A percentile compares a stretch with the other conserved stretches of the same genome.
These are phyloP conservation scores for Ceratobasidium papillatum DNA, from an alignment of 1,284 basidiomycete species.

Conservation along the genomic window DNA sequence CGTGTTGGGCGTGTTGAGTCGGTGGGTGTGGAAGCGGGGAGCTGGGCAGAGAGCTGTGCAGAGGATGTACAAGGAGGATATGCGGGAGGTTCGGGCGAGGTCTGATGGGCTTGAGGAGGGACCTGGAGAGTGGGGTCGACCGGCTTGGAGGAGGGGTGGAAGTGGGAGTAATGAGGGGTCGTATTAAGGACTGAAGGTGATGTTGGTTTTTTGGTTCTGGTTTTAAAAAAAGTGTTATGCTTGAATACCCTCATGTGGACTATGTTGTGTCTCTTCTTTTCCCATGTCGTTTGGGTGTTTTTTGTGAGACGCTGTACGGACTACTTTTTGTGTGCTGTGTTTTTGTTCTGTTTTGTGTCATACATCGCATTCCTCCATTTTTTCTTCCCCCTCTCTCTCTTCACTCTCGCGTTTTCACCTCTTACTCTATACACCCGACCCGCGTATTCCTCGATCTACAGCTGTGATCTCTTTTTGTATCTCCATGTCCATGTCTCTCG, in stretches of 20 bases:
- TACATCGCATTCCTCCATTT: background rate
- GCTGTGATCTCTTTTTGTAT: background rate
- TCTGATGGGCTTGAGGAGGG: conserved; percentile 32
- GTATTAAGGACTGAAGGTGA: background rate
- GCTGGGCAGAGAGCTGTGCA: conserved; percentile 26
- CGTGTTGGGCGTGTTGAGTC: background rate
- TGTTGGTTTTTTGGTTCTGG: background rate
- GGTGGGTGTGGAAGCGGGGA: conserved; percentile 28
- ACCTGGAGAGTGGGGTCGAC: conserved; percentile 32
- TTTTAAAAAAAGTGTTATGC: conserved; percentile 9
- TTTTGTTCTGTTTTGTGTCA: background rate
- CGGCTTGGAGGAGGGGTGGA: conserved; percentile 29
- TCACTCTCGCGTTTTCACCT: background rate
- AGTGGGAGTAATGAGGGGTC: conserved; percentile 1
- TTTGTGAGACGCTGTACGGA: conserved; percentile 15
- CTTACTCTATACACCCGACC: background rate
- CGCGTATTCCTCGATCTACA: conserved; percentile 12
- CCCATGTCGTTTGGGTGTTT: conserved; percentile 16
- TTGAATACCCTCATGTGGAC: no score
- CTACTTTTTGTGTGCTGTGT: background rate
- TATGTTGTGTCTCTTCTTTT: background rate
- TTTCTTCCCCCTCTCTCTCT: background rate
- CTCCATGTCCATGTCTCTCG: conserved; percentile 3
- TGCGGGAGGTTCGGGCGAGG: conserved; percentile 27
- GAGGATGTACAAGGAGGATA: conserved; percentile 38